phyloP scores from a whole-genome alignment of 495 filamentous ascomycete genomes.

The Amniculicola lignicola region DNA sequence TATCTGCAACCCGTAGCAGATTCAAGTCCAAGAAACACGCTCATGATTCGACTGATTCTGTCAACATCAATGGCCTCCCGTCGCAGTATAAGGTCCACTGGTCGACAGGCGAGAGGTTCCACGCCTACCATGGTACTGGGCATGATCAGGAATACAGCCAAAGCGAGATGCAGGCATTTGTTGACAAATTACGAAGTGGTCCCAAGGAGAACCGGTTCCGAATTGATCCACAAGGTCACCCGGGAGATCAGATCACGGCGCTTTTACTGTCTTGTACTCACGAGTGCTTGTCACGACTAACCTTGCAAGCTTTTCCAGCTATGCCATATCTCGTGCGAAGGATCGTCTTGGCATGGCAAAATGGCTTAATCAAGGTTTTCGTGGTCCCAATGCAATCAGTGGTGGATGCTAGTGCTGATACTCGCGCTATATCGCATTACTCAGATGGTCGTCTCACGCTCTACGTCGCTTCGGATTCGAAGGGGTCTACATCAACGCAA shows the following conservation, averaged over 20 bases:
- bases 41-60: slow-evolving; percentile 15
- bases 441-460: slow-evolving; percentile 42
- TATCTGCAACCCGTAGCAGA: not conserved
- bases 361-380: slow-evolving; percentile 47
- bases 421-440: slow-evolving; percentile 50
- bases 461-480: slow-evolving; percentile 46
- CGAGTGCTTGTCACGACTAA: slow-evolving; percentile 34
- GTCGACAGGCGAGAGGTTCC: slow-evolving; percentile 17
- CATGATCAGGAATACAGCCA: slow-evolving; percentile 37
- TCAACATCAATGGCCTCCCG: slow-evolving; percentile 41
- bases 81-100: slow-evolving; percentile 32
- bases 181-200: slow-evolving; percentile 30
- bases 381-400: slow-evolving; percentile 44
- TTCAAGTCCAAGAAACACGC: not conserved
- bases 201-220: slow-evolving; percentile 45
- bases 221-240: slow-evolving; percentile 45
- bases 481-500: slow-evolving; percentile 34
- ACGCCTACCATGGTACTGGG: slow-evolving; percentile 28
- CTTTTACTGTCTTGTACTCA: slow-evolving; percentile 43
- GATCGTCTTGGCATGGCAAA: slow-evolving; percentile 46
- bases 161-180: slow-evolving; percentile 52
- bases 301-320: slow-evolving; percentile 48
- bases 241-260: slow-evolving; percentile 51
- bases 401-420: slow-evolving; percentile 44
- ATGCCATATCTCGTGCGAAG: slow-evolving; percentile 44